phyloP scores from a whole-genome alignment of 495 filamentous ascomycete species.

The Poronia punctata region DNA sequence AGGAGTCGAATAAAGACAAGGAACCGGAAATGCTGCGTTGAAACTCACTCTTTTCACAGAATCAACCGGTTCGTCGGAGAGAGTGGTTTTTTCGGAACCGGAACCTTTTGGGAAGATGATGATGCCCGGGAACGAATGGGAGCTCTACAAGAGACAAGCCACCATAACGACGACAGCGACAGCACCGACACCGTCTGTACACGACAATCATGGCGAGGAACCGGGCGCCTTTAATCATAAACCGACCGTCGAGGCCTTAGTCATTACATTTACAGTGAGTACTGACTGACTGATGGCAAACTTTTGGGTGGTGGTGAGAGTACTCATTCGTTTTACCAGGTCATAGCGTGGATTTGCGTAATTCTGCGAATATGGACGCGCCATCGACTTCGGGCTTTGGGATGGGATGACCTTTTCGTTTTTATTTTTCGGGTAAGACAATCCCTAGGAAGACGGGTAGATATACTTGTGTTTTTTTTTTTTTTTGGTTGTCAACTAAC shows the following conservation, averaged over 20 bases:
- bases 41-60: too few species aligned
- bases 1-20: too few species aligned
- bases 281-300: too few species aligned
- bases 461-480: too few species aligned
- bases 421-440: conserved; percentile 23
- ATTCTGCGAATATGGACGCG: conserved; percentile 19
- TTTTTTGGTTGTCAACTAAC: conserved; percentile 19
- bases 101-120: too few species aligned
- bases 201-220: conserved; percentile 3
- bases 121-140: conserved; percentile 4
- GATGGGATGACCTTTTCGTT: conserved; percentile 27
- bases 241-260: conserved; percentile 13
- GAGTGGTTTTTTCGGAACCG: not conserved
- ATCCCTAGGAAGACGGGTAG: too few species aligned
- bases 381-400: conserved; percentile 15
- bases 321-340: conserved; percentile 6
- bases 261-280: conserved; percentile 22
- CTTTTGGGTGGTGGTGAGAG: too few species aligned
- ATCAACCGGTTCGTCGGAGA: too few species aligned
- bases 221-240: not conserved
- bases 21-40: too few species aligned
- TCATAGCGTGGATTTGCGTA: conserved; percentile 22
- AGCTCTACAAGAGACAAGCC: not conserved
- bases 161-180: too few species aligned
- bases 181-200: too few species aligned